Percentiles rank a stretch among this genome's conserved stretches.
These are phyloP conservation scores for Gleditsia sinensis DNA, from an alignment of 306 rosid species.

Conservation along the genomic window DNA sequence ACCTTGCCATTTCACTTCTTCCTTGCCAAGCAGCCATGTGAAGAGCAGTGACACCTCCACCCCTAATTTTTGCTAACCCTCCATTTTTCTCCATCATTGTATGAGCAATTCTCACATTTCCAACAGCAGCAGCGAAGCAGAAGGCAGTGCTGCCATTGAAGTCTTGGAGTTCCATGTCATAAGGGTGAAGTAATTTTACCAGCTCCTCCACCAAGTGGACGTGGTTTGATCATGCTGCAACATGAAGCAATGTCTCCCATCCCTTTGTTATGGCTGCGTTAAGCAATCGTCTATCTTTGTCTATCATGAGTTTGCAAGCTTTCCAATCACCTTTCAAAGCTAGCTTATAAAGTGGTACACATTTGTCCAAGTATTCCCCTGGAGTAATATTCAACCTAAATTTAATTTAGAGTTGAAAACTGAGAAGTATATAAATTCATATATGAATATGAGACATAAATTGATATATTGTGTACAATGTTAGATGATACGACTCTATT, in stretches of 20 bases:
- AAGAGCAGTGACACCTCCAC: conserved; percentile 28
- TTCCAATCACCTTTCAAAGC: conserved; percentile 34
- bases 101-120: not conserved
- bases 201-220: conserved; percentile 23
- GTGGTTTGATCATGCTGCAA: conserved; percentile 23
- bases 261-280: conserved; percentile 15
- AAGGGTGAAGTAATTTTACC: not conserved
- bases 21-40: conserved; percentile 34
- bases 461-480: no score
- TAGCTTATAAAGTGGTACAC: conserved; percentile 27
- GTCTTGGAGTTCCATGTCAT: conserved; percentile 24
- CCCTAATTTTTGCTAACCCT: not conserved
- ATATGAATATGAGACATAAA: no score
- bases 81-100: not conserved
- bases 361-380: not conserved
- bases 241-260: conserved; percentile 22
- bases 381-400: not conserved
- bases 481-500: no score
- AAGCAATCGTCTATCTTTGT: not conserved
- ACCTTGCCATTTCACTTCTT: conserved; percentile 14
- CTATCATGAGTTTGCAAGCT: not conserved
- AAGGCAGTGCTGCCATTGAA: conserved; percentile 28
- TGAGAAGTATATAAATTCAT: no score
- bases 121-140: conserved; percentile 28
- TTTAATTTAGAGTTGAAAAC: no score